Conservation (phyloP, 768 basidiomycete genomes). For the Russula ochroleuca region DNA sequence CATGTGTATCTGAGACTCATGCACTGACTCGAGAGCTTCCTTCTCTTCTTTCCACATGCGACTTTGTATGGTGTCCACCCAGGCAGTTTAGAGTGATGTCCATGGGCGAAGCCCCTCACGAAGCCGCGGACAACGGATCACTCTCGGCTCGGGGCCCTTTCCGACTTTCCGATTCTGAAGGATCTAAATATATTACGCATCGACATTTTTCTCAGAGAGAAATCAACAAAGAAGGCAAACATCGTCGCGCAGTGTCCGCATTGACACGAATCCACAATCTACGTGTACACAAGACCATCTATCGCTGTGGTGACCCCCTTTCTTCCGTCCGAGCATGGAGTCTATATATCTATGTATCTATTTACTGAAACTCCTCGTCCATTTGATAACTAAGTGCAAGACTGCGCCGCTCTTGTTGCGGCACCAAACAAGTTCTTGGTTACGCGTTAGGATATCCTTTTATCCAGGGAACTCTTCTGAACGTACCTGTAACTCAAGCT, state of each 20-base stretch:
- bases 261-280: not conserved
- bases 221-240: not conserved
- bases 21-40: not conserved
- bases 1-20: too few species aligned
- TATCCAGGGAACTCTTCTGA: not conserved
- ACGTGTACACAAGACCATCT: not conserved
- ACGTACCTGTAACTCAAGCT: constrained; percentile 15
- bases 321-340: not conserved
- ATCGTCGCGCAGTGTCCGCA: not conserved
- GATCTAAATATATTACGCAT: not conserved
- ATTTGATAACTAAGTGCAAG: not conserved
- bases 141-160: not conserved
- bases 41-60: not conserved
- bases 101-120: not conserved
- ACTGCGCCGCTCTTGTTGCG: constrained; percentile 8
- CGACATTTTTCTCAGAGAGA: not conserved
- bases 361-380: not conserved
- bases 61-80: not conserved
- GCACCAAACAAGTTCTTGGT: constrained; percentile 9
- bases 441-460: not conserved
- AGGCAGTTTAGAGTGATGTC: not conserved
- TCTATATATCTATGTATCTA: not conserved
- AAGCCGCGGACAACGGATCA: not conserved
- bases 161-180: not conserved
- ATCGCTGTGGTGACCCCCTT: not conserved